Conservation (phyloP, 78 protist species). For the Chrysochromulina tobinii region DNA sequence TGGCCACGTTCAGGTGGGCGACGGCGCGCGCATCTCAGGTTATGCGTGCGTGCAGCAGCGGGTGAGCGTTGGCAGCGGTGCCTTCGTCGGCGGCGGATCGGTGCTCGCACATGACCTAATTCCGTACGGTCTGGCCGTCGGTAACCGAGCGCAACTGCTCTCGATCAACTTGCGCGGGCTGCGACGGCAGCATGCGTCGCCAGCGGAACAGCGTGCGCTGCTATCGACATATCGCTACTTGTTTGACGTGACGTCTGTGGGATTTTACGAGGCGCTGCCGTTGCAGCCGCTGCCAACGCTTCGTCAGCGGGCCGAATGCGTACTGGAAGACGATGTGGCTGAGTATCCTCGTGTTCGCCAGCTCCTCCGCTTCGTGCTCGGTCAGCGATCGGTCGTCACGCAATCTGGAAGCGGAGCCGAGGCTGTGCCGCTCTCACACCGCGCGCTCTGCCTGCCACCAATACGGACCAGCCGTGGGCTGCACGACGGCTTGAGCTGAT, state of each 20-base stretch:
- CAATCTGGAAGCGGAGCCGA: too few species aligned
- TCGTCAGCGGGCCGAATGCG: too few species aligned
- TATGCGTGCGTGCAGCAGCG: constrained; percentile 10
- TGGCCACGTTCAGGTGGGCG: not conserved
- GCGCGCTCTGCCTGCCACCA: too few species aligned
- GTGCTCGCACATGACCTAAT: not conserved
- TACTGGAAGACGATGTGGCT: too few species aligned
- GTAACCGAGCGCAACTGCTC: not conserved
- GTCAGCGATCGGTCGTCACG: too few species aligned
- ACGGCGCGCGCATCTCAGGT: not conserved
- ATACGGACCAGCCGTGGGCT: too few species aligned
- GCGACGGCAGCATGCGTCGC: not conserved
- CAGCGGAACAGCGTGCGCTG: not conserved
- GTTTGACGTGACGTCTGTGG: not conserved
- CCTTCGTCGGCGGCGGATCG: not conserved
- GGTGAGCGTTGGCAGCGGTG: not conserved
- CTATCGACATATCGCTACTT: not conserved
- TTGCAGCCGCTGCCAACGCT: too few species aligned
- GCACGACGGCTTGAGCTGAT: too few species aligned
- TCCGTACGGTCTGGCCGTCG: not conserved
- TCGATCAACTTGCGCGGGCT: not conserved
- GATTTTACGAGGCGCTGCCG: too few species aligned
- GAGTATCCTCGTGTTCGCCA: too few species aligned
- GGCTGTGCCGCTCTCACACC: too few species aligned
- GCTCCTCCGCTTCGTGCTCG: too few species aligned